Conservation (phyloP, 2,329 filamentous ascomycete species). For the Colletotrichum sp. region DNA sequence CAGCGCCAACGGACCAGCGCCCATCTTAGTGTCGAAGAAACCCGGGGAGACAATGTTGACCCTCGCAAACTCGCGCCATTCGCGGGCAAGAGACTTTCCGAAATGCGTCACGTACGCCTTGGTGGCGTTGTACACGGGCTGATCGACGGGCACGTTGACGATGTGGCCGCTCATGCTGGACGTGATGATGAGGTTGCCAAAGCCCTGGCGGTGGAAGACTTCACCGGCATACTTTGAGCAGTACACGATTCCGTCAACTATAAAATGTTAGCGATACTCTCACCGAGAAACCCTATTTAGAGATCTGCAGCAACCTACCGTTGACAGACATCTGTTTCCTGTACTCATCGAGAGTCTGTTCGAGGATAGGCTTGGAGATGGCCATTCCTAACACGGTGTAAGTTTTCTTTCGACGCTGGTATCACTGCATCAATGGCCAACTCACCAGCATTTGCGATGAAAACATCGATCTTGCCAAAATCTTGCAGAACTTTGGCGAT, state of each 20-base stretch:
- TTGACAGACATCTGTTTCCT: conserved; percentile 58
- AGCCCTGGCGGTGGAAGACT: conserved; percentile 46
- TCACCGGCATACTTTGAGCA: conserved; percentile 48
- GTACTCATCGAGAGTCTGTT: conserved; percentile 58
- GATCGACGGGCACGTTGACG: conserved; percentile 55
- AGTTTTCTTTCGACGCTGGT: rapidly evolving
- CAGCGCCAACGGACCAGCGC: conserved; percentile 43
- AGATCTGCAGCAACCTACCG: conserved; percentile 33
- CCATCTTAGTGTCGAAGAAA: conserved; percentile 62
- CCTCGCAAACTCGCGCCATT: conserved; percentile 62
- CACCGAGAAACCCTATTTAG: neutral
- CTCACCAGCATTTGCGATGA: conserved; percentile 47
- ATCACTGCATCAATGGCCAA: rapidly evolving
- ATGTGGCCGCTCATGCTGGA: conserved; percentile 54
- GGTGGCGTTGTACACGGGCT: conserved; percentile 52
- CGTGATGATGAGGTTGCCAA: conserved; percentile 57
- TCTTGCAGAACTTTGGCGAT: conserved; percentile 38
- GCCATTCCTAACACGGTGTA: conserved; percentile 40
- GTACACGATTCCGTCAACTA: conserved; percentile 50
- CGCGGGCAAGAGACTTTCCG: conserved; percentile 57
- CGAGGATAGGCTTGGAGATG: conserved; percentile 59
- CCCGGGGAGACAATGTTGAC: conserved; percentile 60
- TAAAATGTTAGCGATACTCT: conserved; percentile 9
- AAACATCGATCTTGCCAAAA: conserved; percentile 47
- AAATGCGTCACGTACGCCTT: conserved; percentile 63